Evolutionary conservation across 139 green algal genomes (phyloP).

Genomic region (Volvox reticuliferus): DNA sequence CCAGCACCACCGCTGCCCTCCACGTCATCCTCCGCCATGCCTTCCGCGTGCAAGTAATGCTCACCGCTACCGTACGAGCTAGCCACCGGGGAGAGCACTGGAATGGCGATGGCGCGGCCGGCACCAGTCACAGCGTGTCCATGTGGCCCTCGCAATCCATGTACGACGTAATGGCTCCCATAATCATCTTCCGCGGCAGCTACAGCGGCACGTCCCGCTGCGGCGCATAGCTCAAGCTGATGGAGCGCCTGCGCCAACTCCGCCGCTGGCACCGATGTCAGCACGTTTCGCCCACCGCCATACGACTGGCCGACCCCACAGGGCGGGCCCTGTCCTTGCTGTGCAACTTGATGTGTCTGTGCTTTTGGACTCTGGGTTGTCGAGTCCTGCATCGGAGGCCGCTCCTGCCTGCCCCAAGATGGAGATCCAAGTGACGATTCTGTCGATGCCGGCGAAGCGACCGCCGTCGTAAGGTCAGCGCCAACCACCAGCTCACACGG

Average conservation of each 20-base stretch:
- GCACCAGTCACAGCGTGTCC: too few relatives aligned
- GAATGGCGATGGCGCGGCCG: background rate
- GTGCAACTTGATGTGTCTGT: too few relatives aligned
- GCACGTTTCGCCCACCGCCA: too few relatives aligned
- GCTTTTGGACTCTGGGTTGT: too few relatives aligned
- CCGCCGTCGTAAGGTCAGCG: too few relatives aligned
- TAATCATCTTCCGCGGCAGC: background rate
- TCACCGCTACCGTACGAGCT: slow-evolving; percentile 33
- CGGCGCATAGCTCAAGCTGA: background rate
- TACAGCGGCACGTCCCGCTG: background rate
- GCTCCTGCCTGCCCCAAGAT: too few relatives aligned
- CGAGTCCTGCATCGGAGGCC: too few relatives aligned
- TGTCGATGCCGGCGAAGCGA: too few relatives aligned
- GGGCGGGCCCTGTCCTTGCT: too few relatives aligned
- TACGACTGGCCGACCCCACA: too few relatives aligned
- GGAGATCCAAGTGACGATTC: too few relatives aligned
- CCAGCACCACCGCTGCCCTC: background rate
- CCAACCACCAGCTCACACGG: background rate
- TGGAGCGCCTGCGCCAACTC: background rate
- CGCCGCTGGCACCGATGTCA: background rate
- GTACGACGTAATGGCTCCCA: background rate
- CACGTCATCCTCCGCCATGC: slow-evolving; percentile 26
- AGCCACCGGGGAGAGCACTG: background rate
- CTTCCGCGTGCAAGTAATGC: slow-evolving; percentile 40
- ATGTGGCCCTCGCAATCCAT: background rate